phyloP scores from a whole-genome alignment of 2,329 filamentous ascomycete species.

The Fusarium scirpi region DNA sequence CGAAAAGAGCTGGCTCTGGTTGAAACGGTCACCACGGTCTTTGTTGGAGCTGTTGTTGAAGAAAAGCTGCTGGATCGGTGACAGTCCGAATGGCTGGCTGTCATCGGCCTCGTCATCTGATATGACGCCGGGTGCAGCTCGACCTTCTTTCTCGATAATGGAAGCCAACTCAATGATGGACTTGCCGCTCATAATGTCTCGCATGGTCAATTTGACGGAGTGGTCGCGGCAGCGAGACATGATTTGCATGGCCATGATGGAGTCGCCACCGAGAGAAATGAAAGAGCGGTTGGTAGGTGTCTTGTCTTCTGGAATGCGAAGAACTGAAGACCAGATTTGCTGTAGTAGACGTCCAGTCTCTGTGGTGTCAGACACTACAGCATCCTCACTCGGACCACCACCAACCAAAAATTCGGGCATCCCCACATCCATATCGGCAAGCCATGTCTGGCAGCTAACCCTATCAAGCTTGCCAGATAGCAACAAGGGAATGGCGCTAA shows the following conservation, averaged over 20 bases:
- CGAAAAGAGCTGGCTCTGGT: conserved; percentile 58
- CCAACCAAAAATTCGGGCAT: conserved; percentile 56
- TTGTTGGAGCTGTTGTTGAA: conserved; percentile 49
- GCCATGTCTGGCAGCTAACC: conserved; percentile 56
- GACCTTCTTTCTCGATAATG: background rate
- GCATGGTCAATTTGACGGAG: conserved; percentile 48
- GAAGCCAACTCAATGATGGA: conserved; percentile 47
- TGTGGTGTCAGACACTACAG: background rate
- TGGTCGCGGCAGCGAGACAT: conserved; percentile 54
- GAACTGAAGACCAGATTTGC: conserved; percentile 56
- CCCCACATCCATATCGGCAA: conserved; percentile 55
- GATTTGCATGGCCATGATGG: conserved; percentile 58
- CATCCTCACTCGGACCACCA: conserved; percentile 41
- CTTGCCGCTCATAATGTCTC: conserved; percentile 49
- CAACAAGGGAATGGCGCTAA: conserved; percentile 19
- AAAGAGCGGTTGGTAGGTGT: conserved; percentile 52
- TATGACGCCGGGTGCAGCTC: background rate
- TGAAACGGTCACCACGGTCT: conserved; percentile 53
- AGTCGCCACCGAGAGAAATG: conserved; percentile 58
- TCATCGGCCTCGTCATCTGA: conserved; percentile 1
- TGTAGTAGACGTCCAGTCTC: conserved; percentile 16
- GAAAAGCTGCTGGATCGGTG: conserved; percentile 59
- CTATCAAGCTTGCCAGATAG: conserved; percentile 38
- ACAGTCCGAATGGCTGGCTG: conserved; percentile 51
- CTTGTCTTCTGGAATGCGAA: conserved; percentile 51